phyloP scores from a whole-genome alignment of 208 protist genomes.

The Trypanosoma rangeli region DNA sequence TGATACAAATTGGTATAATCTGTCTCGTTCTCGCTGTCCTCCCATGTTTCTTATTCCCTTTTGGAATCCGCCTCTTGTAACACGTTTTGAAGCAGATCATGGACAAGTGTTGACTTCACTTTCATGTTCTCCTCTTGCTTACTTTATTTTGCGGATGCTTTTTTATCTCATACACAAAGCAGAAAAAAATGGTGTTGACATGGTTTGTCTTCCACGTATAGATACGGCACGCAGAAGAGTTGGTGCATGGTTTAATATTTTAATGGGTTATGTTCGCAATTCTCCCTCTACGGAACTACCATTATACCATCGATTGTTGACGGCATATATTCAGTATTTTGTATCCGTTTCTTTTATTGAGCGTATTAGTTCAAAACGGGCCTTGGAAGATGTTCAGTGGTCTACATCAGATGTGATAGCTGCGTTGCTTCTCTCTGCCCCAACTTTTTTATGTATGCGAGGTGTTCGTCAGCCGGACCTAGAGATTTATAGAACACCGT shows the following conservation, averaged over 20 bases:
- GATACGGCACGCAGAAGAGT: slow-evolving; percentile 22
- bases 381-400: slow-evolving; percentile 49
- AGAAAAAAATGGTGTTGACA: slow-evolving; percentile 15
- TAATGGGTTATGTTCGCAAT: slow-evolving; percentile 19
- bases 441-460: slow-evolving; percentile 32
- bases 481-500: slow-evolving; percentile 34
- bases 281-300: slow-evolving; percentile 34
- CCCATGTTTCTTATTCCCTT: slow-evolving; percentile 72
- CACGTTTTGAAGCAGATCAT: slow-evolving; percentile 57
- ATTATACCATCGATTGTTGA: slow-evolving; percentile 50
- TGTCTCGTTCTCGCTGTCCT: slow-evolving; percentile 49
- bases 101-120: slow-evolving; percentile 65
- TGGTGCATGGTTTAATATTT: slow-evolving; percentile 6
- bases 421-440: slow-evolving; percentile 42
- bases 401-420: slow-evolving; percentile 36
- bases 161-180: slow-evolving; percentile 47
- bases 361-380: slow-evolving; percentile 21
- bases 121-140: slow-evolving; percentile 66
- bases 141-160: slow-evolving; percentile 74
- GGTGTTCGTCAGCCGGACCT: slow-evolving; percentile 24
- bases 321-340: slow-evolving; percentile 60
- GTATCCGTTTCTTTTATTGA: slow-evolving; percentile 31
- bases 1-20: slow-evolving; percentile 50
- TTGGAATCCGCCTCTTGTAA: slow-evolving; percentile 79
- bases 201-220: slow-evolving; percentile 21